phyloP scores from a whole-genome alignment of 2,329 filamentous ascomycete species.

The Aspergillus pseudonomiae region DNA sequence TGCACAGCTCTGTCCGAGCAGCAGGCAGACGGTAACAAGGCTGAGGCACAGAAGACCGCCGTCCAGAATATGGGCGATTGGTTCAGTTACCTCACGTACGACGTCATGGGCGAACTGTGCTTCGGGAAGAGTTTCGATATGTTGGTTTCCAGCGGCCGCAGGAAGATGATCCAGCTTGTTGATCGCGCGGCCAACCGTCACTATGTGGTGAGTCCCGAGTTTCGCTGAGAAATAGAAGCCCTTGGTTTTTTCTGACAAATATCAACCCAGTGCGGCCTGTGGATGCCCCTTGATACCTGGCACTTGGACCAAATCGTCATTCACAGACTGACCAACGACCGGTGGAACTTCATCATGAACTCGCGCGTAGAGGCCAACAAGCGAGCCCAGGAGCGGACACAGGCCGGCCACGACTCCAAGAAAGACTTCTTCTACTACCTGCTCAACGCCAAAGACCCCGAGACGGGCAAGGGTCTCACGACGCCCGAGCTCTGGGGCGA shows the following conservation, averaged over 20 bases:
- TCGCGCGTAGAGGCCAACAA: conserved; percentile 68
- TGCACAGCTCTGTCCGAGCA: conserved; percentile 46
- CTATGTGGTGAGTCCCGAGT: conserved; percentile 57
- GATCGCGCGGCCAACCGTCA: conserved; percentile 70
- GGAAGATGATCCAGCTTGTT: conserved; percentile 69
- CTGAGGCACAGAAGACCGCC: conserved; percentile 23
- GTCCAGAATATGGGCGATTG: conserved; percentile 41
- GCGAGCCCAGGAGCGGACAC: conserved; percentile 58
- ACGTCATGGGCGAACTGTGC: conserved; percentile 55
- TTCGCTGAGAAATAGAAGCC: no score
- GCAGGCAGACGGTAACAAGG: conserved; percentile 17
- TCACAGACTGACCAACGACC: conserved; percentile 65
- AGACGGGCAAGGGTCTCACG: conserved; percentile 68
- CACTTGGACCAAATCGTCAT: conserved; percentile 70
- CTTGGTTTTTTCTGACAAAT: background rate
- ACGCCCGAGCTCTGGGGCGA: conserved; percentile 71
- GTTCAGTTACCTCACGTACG: conserved; percentile 52
- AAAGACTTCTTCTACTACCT: conserved; percentile 78
- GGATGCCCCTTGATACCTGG: conserved; percentile 69
- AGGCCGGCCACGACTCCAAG: conserved; percentile 67
- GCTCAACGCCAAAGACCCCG: conserved; percentile 70
- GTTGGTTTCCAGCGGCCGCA: conserved; percentile 49
- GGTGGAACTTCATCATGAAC: conserved; percentile 72
- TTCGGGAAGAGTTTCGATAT: conserved; percentile 57
- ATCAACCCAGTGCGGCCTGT: conserved; percentile 64